phyloP scores from a whole-genome alignment of 805 yeast genomes.

The Candida morakotiae region DNA sequence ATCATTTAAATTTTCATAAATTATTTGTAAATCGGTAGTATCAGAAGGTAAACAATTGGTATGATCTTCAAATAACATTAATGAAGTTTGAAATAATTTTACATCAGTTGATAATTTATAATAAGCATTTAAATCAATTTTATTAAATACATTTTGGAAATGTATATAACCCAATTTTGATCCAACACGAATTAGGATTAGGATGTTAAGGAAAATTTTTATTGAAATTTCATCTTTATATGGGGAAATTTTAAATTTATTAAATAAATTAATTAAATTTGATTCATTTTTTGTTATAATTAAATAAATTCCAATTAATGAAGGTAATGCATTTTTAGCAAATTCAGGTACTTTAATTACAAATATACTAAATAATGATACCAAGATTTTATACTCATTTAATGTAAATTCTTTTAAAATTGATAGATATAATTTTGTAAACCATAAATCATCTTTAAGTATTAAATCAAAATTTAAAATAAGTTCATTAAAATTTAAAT shows the following conservation, averaged over 20 bases:
- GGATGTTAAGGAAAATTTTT: conserved; percentile 16
- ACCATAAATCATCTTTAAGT: conserved; percentile 21
- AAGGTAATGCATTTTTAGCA: conserved; percentile 19
- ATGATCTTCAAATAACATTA: conserved; percentile 51
- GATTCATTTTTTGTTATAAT: conserved; percentile 10
- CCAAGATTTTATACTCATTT: conserved; percentile 20
- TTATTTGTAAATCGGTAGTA: conserved; percentile 1
- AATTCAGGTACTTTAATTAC: conserved; percentile 12
- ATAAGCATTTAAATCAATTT: conserved; percentile 23
- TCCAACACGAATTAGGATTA: conserved; percentile 38
- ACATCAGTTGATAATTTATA: conserved; percentile 28
- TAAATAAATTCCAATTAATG: conserved; percentile 22
- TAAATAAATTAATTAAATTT: conserved; percentile 9
- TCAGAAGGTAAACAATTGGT: conserved; percentile 12
- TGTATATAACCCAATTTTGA: conserved; percentile 17
- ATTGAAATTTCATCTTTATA: conserved; percentile 8
- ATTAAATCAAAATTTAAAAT: conserved; percentile 10
- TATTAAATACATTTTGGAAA: conserved; percentile 24
- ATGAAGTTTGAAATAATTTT: conserved; percentile 37
- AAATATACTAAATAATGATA: conserved; percentile 30
- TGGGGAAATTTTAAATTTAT: conserved; percentile 9
- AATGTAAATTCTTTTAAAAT: conserved; percentile 32
- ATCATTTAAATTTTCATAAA: conserved; percentile 56
- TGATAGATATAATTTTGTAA: conserved; percentile 25
- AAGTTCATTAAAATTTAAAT: conserved; percentile 11